Conservation (phyloP, 1,284 basidiomycete genomes). For the Hymenochaete sp. region DNA sequence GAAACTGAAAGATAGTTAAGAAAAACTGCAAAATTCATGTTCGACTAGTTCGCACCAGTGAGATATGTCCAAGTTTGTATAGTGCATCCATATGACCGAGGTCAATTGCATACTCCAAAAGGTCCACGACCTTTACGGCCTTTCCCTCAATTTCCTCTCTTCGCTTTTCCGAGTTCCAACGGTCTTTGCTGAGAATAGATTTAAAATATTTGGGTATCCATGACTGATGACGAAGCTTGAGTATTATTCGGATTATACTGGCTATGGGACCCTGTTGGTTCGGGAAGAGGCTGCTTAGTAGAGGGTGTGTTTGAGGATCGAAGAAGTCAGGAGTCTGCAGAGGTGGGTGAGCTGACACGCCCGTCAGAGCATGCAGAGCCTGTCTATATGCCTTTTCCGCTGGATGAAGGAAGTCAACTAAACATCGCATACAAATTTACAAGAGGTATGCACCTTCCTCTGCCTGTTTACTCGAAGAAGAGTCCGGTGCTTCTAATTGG, state of each 20-base stretch:
- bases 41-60: slow-evolving; percentile 44
- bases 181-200: slow-evolving; percentile 34
- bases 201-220: slow-evolving; percentile 38
- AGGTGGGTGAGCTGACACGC: slow-evolving; percentile 49
- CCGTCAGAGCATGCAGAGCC: slow-evolving; percentile 53
- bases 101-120: slow-evolving; percentile 72
- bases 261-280: slow-evolving; percentile 63
- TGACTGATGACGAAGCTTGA: slow-evolving; percentile 50
- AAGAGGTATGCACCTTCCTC: neutral
- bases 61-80: slow-evolving; percentile 61
- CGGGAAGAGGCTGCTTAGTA: slow-evolving; percentile 55
- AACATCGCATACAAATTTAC: neutral
- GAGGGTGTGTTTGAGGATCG: slow-evolving; percentile 37
- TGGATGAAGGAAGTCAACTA: neutral
- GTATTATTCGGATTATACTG: slow-evolving; percentile 51
- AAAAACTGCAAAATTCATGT: neutral
- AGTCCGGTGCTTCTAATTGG: no score
- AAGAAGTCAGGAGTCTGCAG: slow-evolving; percentile 43
- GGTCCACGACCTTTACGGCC: slow-evolving; percentile 66
- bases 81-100: slow-evolving; percentile 72
- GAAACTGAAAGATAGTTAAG: slow-evolving; percentile 42
- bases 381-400: slow-evolving; percentile 65
- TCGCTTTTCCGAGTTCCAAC: slow-evolving; percentile 29
- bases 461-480: no score
- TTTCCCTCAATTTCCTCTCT: slow-evolving; percentile 56